These are phyloP conservation scores for Pyrus betulifolia DNA, from an alignment of 306 rosid genomes.

Conservation along the genomic window DNA sequence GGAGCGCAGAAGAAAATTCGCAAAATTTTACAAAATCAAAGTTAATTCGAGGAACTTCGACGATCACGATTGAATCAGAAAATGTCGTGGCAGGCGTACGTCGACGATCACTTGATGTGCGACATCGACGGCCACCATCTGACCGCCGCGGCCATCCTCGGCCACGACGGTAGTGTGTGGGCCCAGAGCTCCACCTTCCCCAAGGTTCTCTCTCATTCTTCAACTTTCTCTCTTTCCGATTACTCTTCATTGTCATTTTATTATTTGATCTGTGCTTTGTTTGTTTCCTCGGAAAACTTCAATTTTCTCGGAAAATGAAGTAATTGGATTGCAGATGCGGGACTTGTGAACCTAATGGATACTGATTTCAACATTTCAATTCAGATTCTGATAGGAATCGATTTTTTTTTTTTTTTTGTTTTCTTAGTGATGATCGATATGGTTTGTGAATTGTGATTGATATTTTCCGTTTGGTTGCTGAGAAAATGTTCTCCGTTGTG, in stretches of 20 bases:
- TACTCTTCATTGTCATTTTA: background rate
- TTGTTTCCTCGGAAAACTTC: background rate
- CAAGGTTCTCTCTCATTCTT: constrained; percentile 33
- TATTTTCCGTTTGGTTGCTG: background rate
- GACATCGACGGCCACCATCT: constrained; percentile 54
- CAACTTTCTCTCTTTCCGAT: background rate
- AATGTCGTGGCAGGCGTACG: constrained; percentile 65
- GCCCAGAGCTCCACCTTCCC: constrained; percentile 70
- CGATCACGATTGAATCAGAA: constrained; percentile 4
- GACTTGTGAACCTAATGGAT: background rate
- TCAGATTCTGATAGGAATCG: background rate
- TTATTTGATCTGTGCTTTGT: background rate
- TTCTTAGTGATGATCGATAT: background rate
- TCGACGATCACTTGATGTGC: constrained; percentile 62
- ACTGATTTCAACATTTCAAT: background rate
- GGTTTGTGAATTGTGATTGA: background rate
- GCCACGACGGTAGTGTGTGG: constrained; percentile 76
- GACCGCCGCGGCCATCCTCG: constrained; percentile 59
- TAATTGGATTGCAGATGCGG: background rate
- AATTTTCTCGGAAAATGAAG: background rate
- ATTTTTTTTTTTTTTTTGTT: background rate
- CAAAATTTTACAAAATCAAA: background rate
- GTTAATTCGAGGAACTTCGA: background rate
- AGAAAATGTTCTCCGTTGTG: background rate
- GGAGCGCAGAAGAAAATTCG: background rate